A percentile compares a stretch with the other conserved stretches of the same genome.
These are phyloP conservation scores for Rhizophagus clarus DNA, from an alignment of 192 early-diverging fungal species.

Conservation along the genomic window DNA sequence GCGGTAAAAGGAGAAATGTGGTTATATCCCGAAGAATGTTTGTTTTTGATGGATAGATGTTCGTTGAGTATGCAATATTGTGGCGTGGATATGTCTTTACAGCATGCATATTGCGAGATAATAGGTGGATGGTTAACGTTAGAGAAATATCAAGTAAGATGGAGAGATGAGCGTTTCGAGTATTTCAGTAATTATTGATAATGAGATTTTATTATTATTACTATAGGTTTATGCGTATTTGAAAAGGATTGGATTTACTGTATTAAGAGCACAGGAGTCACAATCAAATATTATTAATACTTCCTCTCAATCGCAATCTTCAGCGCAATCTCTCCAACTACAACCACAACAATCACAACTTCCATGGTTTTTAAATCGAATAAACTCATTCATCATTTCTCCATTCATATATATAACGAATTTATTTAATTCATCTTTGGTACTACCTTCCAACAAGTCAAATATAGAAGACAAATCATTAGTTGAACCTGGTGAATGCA, in stretches of 20 bases:
- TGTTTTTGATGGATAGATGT: slow-evolving; percentile 49
- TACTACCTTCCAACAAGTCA: background rate
- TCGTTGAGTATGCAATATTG: slow-evolving; percentile 37
- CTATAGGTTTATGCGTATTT: slow-evolving; percentile 51
- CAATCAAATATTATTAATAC: background rate
- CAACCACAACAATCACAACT: background rate
- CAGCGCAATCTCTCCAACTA: background rate
- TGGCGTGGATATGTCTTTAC: slow-evolving; percentile 33
- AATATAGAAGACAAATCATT: slow-evolving; percentile 1
- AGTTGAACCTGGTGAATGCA: slow-evolving; percentile 15
- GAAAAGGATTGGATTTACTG: slow-evolving; percentile 55
- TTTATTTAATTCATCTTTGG: background rate
- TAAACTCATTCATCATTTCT: background rate
- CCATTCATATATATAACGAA: background rate
- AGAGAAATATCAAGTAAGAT: slow-evolving; percentile 45
- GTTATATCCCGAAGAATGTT: slow-evolving; percentile 52
- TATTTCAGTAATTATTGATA: slow-evolving; percentile 1
- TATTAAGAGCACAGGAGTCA: slow-evolving; percentile 36
- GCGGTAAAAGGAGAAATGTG: slow-evolving; percentile 37
- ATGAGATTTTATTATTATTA: slow-evolving; percentile 10
- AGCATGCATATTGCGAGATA: slow-evolving; percentile 40
- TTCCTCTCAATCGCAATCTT: background rate
- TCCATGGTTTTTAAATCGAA: background rate
- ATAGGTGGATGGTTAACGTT: slow-evolving; percentile 36
- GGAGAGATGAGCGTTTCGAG: background rate